Percentiles rank a stretch among this genome's conserved stretches.
Evolutionary conservation across 768 basidiomycete genomes (phyloP).

Genomic region (Tylopilus cervinicoccineus): DNA sequence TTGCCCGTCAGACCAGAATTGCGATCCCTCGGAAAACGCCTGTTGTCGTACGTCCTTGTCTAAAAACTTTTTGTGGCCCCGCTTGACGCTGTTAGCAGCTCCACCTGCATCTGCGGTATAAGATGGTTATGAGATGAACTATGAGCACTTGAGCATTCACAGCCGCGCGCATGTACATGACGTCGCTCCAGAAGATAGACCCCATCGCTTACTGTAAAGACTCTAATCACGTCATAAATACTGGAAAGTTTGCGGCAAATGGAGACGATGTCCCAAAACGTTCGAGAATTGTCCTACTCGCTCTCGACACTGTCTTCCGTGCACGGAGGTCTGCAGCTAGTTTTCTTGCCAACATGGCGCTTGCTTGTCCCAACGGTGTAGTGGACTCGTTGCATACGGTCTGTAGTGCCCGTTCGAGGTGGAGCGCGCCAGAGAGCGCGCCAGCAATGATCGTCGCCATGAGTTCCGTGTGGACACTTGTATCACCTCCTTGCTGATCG

Average conservation of each 20-base stretch:
- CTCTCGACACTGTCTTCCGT: slow-evolving; percentile 43
- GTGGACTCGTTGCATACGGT: slow-evolving; percentile 48
- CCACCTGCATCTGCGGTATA: slow-evolving; percentile 46
- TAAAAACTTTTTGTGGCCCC: neutral
- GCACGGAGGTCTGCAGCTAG: slow-evolving; percentile 60
- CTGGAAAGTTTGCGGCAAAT: slow-evolving; percentile 73
- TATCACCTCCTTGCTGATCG: slow-evolving; percentile 52
- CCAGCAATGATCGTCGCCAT: slow-evolving; percentile 63
- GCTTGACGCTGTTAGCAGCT: slow-evolving; percentile 31
- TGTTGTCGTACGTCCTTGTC: slow-evolving; percentile 69
- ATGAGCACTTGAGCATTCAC: neutral
- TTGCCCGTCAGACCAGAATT: slow-evolving; percentile 66
- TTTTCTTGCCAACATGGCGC: slow-evolving; percentile 58
- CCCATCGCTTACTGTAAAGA: slow-evolving; percentile 6
- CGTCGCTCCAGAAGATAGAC: slow-evolving; percentile 26
- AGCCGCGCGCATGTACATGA: neutral
- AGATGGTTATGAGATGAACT: too few relatives aligned
- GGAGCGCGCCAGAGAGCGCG: slow-evolving; percentile 60
- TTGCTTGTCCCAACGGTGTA: slow-evolving; percentile 57
- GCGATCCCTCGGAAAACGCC: slow-evolving; percentile 64
- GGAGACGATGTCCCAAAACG: slow-evolving; percentile 56
- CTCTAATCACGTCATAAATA: slow-evolving; percentile 38
- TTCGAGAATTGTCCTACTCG: slow-evolving; percentile 53
- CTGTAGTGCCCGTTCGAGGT: slow-evolving; percentile 66
- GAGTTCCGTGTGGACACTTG: slow-evolving; percentile 56